Evolutionary conservation across 1,139 yeast genomes (phyloP).

Genomic region (Geotrichum klebahnii): DNA sequence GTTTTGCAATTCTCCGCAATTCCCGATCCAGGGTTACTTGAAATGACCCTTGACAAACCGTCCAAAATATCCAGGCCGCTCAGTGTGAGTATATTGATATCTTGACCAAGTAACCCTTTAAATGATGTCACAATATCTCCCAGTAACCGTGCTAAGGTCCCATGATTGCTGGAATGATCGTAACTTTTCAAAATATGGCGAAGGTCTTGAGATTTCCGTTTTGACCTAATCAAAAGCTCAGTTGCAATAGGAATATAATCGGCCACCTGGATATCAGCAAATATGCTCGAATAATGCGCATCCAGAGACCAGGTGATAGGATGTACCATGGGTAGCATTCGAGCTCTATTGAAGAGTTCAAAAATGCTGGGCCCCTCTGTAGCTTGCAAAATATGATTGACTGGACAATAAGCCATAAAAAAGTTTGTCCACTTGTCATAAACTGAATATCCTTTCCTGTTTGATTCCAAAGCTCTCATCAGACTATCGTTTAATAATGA

Average conservation of each 20-base stretch:
- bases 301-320: conserved; percentile 12
- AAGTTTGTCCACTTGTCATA: conserved; percentile 13
- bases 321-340: conserved; percentile 13
- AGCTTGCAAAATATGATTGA: neutral
- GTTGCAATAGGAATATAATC: conserved; percentile 12
- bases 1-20: conserved; percentile 13
- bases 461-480: neutral
- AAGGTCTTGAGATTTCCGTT: neutral
- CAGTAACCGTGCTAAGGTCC: neutral
- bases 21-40: neutral
- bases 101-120: conserved; percentile 7
- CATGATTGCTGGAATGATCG: neutral
- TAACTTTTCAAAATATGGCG: neutral
- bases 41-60: neutral
- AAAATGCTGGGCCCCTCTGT: conserved; percentile 13
- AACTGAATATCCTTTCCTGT: neutral
- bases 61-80: conserved; percentile 6
- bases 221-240: conserved; percentile 7
- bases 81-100: conserved; percentile 4
- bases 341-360: conserved; percentile 2
- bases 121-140: conserved; percentile 6
- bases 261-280: conserved; percentile 6
- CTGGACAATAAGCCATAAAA: conserved; percentile 4
- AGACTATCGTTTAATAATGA: conserved; percentile 8
- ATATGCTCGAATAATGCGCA: conserved; percentile 4